Evolutionary conservation across 768 basidiomycete genomes (phyloP), one percentile per base, ranked within the genome.

Genomic region (Boletus speciosus): DNA sequence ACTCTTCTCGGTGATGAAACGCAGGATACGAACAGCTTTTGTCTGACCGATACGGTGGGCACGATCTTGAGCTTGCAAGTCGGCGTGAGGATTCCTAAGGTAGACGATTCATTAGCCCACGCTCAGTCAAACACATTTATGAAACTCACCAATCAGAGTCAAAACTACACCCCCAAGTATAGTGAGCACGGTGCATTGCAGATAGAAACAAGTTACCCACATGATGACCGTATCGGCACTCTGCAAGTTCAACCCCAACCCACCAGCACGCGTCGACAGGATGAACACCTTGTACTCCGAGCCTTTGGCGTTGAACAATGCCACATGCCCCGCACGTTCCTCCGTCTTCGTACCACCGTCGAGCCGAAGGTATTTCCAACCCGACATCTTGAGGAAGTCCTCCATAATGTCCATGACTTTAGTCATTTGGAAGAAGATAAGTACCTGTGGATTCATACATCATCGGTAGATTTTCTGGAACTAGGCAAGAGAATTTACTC

Each of bases 401-500:
- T 93, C 92, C 84, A 96, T 93, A 68, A 97, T 94, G 58, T 96
- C 92, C 95, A 98, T 97, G 63, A 98, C 93, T 66, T 93, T 91
- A 15, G 95, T 98, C 97, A 98, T 98, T 73, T 99, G 97, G 86
- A 98, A 98, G 84, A 99, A 98, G 63, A 99, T 98, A 52, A 99
- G 84, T 43, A 96, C 92, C 90, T 93, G 59, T 0, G 43, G 47
- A 14, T 52, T 41, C 52, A 51, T n/a, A 47, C 40, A 19, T 39
- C 49, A 51, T 49, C 8, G 56, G 11, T 35, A 60, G 4, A 19
- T 43, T 23, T 7, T 36, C 16, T 35, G 5, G 5, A 37, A 5
- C 1, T 37, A 10, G 1, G 19, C 12, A 16, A 47, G 19, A 19
- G 6, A 35, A 19, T 61, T 81, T 65, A 91, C 92, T 67, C 95